A percentile compares a stretch with the other conserved stretches of the same genome.
Conservation (phyloP, 2,329 filamentous ascomycete genomes). For the Hymenoscyphus fructigenus region DNA sequence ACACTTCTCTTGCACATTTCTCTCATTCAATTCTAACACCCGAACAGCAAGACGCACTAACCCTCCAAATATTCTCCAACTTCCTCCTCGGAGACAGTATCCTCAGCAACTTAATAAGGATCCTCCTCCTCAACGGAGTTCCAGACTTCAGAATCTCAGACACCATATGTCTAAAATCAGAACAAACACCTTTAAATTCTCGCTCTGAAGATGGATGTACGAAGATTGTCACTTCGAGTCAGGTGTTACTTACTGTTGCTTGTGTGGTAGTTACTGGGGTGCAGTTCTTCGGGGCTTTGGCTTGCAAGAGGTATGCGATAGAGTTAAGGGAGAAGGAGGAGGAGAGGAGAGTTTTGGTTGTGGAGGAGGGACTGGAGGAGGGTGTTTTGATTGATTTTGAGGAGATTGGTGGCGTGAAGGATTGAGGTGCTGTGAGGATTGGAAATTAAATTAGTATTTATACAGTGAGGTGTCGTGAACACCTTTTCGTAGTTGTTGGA, state of each 20-base stretch:
- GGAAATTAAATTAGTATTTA: neutral
- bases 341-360: neutral
- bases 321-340: neutral
- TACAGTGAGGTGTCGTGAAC: neutral
- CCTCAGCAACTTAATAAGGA: neutral
- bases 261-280: neutral
- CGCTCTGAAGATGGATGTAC: conserved; percentile 1
- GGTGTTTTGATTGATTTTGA: neutral
- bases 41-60: neutral
- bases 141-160: neutral
- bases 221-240: neutral
- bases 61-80: neutral
- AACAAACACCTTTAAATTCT: neutral
- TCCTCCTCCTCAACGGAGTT: neutral
- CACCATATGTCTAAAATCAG: neutral
- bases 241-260: neutral
- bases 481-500: neutral
- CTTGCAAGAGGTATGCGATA: neutral
- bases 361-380: neutral
- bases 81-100: neutral
- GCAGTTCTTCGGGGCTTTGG: neutral
- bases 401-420: neutral
- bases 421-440: neutral
- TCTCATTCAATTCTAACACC: neutral
- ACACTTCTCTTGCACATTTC: no score